phyloP scores from a whole-genome alignment of 2,329 filamentous ascomycete species.

The Colletotrichum australisinense region DNA sequence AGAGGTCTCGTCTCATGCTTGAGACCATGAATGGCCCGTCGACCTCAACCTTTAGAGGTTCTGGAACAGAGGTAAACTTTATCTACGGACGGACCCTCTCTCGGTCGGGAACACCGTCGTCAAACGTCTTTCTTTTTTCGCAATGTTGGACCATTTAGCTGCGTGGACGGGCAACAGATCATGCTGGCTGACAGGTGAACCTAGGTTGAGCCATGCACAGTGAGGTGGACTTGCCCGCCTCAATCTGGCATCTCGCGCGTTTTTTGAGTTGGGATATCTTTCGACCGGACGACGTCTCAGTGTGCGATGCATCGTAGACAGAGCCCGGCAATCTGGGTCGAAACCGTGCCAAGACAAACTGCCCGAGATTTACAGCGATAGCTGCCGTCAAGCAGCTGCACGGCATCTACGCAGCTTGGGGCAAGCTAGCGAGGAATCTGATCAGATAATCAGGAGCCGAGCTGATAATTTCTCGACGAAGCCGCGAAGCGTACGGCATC shows the following conservation, averaged over 20 bases:
- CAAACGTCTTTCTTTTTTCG: background rate
- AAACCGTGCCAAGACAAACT: background rate
- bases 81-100: conserved; percentile 5
- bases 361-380: conserved; percentile 7
- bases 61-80: conserved; percentile 25
- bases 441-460: background rate
- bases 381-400: background rate
- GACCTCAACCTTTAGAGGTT: conserved; percentile 25
- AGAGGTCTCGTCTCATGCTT: conserved; percentile 20
- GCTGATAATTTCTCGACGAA: background rate
- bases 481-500: background rate
- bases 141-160: background rate
- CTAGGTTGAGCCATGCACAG: background rate
- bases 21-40: conserved; percentile 12
- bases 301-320: background rate
- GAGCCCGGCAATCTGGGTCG: conserved; percentile 11
- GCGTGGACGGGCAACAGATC: background rate
- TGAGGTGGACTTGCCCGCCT: background rate
- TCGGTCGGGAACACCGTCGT: background rate
- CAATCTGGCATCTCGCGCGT: background rate
- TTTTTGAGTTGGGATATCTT: background rate
- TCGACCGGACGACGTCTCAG: background rate
- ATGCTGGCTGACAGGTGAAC: background rate
- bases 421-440: background rate
- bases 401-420: background rate